Evolutionary conservation across 1,284 basidiomycete species (phyloP).

Genomic region (Melampsora larici-populina): DNA sequence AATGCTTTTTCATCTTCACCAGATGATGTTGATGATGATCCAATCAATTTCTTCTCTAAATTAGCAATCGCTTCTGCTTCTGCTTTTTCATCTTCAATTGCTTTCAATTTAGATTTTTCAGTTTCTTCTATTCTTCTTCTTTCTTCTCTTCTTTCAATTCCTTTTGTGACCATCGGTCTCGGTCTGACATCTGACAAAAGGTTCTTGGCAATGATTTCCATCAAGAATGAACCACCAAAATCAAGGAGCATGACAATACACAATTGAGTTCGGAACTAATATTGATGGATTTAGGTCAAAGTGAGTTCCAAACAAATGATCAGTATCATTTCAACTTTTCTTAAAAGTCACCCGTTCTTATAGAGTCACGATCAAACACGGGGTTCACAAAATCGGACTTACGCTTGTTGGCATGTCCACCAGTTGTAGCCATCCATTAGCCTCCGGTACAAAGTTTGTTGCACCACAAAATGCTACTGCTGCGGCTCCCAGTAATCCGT

Average conservation of each 20-base stretch:
- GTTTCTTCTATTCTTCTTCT: conserved; percentile 44
- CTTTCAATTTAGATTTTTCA: neutral
- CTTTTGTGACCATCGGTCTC: conserved; percentile 75
- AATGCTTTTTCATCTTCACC: conserved; percentile 5
- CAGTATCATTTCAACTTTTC: conserved; percentile 40
- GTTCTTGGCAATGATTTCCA: conserved; percentile 78
- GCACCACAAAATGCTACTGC: conserved; percentile 84
- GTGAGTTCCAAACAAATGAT: neutral
- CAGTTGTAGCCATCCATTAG: conserved; percentile 95
- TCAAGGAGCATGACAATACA: conserved; percentile 79
- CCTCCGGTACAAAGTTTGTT: conserved; percentile 87
- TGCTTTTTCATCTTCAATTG: conserved; percentile 3
- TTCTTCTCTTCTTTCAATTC: conserved; percentile 52
- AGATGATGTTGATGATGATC: neutral
- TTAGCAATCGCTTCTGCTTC: conserved; percentile 3
- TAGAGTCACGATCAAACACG: conserved; percentile 42
- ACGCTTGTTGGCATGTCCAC: conserved; percentile 80
- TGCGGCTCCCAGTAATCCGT: conserved; percentile 74
- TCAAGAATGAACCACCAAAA: conserved; percentile 78
- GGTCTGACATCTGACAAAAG: conserved; percentile 87
- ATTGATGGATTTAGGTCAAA: neutral
- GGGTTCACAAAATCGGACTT: conserved; percentile 52
- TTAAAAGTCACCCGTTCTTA: neutral
- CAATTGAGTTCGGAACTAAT: conserved; percentile 73
- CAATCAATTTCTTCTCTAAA: neutral